Conservation (phyloP, 768 basidiomycete genomes). For the Mycena maculata region DNA sequence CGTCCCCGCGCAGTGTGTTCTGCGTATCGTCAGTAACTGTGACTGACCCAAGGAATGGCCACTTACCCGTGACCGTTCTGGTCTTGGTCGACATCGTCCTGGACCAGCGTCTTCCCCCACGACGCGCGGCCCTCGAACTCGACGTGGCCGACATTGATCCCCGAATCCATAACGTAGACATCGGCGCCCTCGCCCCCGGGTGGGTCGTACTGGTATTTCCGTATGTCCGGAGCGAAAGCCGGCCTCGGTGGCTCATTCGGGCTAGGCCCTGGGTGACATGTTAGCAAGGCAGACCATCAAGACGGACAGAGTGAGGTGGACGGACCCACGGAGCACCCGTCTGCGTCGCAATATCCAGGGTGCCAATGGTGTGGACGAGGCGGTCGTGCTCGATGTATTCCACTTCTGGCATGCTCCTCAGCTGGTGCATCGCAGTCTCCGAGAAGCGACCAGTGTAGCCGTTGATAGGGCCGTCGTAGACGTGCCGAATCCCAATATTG, state of each 20-base stretch:
- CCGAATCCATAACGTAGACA: slow-evolving; percentile 90
- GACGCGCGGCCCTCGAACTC: slow-evolving; percentile 90
- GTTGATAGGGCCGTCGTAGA: slow-evolving; percentile 75
- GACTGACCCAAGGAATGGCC: too few species aligned
- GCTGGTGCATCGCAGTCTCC: slow-evolving; percentile 71
- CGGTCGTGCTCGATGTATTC: slow-evolving; percentile 94
- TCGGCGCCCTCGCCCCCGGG: slow-evolving; percentile 93
- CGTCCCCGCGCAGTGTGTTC: slow-evolving; percentile 92
- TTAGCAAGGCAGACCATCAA: not conserved
- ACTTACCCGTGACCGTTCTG: slow-evolving; percentile 89
- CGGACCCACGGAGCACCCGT: slow-evolving; percentile 85
- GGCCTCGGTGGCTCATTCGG: slow-evolving; percentile 87
- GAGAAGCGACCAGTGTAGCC: slow-evolving; percentile 90
- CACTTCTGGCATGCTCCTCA: slow-evolving; percentile 89
- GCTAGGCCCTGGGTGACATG: slow-evolving; percentile 81
- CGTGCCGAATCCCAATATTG: slow-evolving; percentile 70
- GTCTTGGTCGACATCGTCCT: slow-evolving; percentile 85
- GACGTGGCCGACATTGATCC: slow-evolving; percentile 85
- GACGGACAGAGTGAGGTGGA: slow-evolving; percentile 27
- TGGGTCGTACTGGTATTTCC: slow-evolving; percentile 79
- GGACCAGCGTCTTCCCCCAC: slow-evolving; percentile 95
- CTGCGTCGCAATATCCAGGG: slow-evolving; percentile 52
- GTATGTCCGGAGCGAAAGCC: slow-evolving; percentile 84
- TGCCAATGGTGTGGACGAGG: slow-evolving; percentile 78
- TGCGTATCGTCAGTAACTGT: not conserved